phyloP scores from a whole-genome alignment of 352 stramenopile species.

The Phytophthora ohioensis region DNA sequence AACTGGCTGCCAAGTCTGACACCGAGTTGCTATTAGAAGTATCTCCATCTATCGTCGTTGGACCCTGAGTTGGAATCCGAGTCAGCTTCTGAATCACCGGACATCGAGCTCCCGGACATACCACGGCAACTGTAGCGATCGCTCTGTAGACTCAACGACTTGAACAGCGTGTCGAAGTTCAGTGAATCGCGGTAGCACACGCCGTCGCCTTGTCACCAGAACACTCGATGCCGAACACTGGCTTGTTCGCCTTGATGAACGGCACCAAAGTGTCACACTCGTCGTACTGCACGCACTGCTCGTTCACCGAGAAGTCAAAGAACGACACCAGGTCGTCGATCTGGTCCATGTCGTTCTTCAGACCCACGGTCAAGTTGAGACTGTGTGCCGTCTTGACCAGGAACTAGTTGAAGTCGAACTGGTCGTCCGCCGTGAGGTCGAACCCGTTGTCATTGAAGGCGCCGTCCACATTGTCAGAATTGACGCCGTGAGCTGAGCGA shows the following conservation, averaged over 20 bases:
- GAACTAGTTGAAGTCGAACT: constrained; percentile 63
- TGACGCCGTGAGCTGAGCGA: constrained; percentile 50
- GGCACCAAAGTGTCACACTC: constrained; percentile 50
- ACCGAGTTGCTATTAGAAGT: background rate
- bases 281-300: constrained; percentile 63
- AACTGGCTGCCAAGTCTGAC: background rate
- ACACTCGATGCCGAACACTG: constrained; percentile 74
- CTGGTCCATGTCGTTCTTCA: constrained; percentile 67
- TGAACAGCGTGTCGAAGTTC: constrained; percentile 54
- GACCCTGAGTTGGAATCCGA: background rate
- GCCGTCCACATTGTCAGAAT: constrained; percentile 68
- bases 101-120: background rate
- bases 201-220: constrained; percentile 37
- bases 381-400: constrained; percentile 50
- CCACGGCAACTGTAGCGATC: constrained; percentile 39
- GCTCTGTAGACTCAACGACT: constrained; percentile 39
- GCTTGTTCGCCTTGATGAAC: constrained; percentile 60
- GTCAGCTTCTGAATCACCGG: background rate
- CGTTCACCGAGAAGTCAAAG: constrained; percentile 72
- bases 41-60: background rate
- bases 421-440: constrained; percentile 42
- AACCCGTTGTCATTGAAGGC: constrained; percentile 49
- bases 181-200: constrained; percentile 39
- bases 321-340: constrained; percentile 44
- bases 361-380: constrained; percentile 50